A percentile compares a stretch with the other conserved stretches of the same genome.
phyloP scores from a whole-genome alignment of 768 basidiomycete genomes.

The Lactifluus echinatus region DNA sequence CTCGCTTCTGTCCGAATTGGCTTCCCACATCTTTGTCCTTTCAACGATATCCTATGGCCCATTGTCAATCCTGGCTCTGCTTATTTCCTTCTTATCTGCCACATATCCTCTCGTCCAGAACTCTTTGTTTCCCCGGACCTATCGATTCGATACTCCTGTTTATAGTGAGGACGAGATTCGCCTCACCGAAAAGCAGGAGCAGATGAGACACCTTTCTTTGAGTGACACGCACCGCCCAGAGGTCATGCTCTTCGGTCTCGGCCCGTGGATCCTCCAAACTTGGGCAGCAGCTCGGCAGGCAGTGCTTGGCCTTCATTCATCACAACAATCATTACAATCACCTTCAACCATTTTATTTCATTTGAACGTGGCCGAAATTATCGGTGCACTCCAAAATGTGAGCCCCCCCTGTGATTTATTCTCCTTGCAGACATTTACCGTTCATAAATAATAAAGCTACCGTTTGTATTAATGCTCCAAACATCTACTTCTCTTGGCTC shows the following conservation, averaged over 20 bases:
- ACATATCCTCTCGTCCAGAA: slow-evolving; percentile 52
- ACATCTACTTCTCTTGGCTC: slow-evolving; percentile 71
- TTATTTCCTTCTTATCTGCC: slow-evolving; percentile 54
- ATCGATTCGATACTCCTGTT: slow-evolving; percentile 37
- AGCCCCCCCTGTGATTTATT: slow-evolving; percentile 23
- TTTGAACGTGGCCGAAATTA: slow-evolving; percentile 54
- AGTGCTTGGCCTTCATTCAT: slow-evolving; percentile 48
- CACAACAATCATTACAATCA: slow-evolving; percentile 26
- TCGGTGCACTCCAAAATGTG: slow-evolving; percentile 64
- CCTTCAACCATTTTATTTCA: slow-evolving; percentile 37
- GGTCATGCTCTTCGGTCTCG: slow-evolving; percentile 72
- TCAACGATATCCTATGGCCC: slow-evolving; percentile 48
- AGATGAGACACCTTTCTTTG: slow-evolving; percentile 65
- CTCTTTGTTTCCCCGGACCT: slow-evolving; percentile 40
- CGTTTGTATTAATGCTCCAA: slow-evolving; percentile 64
- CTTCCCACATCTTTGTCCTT: slow-evolving; percentile 63
- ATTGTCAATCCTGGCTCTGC: slow-evolving; percentile 46
- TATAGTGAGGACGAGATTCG: slow-evolving; percentile 51
- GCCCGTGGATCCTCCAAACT: slow-evolving; percentile 73
- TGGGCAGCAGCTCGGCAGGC: slow-evolving; percentile 62
- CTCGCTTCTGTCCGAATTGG: slow-evolving; percentile 59
- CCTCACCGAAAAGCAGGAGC: slow-evolving; percentile 63
- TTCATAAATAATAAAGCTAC: slow-evolving; percentile 42
- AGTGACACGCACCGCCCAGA: slow-evolving; percentile 74
- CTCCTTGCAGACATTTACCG: slow-evolving; percentile 15